Conservation (phyloP, 805 yeast genomes). For the Ogataea methylovora region DNA sequence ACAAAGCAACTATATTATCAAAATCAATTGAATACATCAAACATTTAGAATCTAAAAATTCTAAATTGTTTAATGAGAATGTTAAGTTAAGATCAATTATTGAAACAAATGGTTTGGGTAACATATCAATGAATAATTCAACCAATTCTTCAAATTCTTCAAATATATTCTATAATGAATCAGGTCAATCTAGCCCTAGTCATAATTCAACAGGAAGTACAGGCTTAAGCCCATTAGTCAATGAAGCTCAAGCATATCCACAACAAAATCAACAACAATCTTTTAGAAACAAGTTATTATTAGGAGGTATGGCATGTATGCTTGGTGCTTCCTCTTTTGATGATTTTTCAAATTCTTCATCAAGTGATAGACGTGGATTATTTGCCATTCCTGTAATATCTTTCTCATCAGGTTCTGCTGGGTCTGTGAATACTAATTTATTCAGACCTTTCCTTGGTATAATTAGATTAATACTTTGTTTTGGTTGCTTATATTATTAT, state of each 20-base stretch:
- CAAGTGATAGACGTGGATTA: slow-evolving; percentile 17
- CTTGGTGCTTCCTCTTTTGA: slow-evolving; percentile 55
- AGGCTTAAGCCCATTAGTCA: slow-evolving; percentile 2
- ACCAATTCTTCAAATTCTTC: too few species aligned
- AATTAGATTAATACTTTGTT: slow-evolving; percentile 15
- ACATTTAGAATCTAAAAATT: slow-evolving; percentile 61
- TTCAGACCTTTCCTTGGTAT: slow-evolving; percentile 21
- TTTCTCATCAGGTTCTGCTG: slow-evolving; percentile 10
- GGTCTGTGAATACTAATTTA: slow-evolving; percentile 11
- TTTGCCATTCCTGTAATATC: slow-evolving; percentile 24
- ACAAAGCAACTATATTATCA: slow-evolving; percentile 68
- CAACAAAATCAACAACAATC: slow-evolving; percentile 9
- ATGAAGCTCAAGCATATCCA: slow-evolving; percentile 6
- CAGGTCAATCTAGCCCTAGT: neutral
- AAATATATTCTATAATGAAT: neutral
- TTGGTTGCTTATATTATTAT: slow-evolving; percentile 13
- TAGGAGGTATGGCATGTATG: slow-evolving; percentile 61
- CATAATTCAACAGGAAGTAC: slow-evolving; percentile 5
- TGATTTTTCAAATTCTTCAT: slow-evolving; percentile 27
- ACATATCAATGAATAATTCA: too few species aligned
- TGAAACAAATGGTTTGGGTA: slow-evolving; percentile 3
- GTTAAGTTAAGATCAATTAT: slow-evolving; percentile 25
- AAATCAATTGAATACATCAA: slow-evolving; percentile 75
- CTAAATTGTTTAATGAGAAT: slow-evolving; percentile 40
- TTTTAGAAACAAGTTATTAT: slow-evolving; percentile 39